These are phyloP conservation scores for Lepraria neglecta DNA, from an alignment of 495 filamentous ascomycete species.

Conservation along the genomic window DNA sequence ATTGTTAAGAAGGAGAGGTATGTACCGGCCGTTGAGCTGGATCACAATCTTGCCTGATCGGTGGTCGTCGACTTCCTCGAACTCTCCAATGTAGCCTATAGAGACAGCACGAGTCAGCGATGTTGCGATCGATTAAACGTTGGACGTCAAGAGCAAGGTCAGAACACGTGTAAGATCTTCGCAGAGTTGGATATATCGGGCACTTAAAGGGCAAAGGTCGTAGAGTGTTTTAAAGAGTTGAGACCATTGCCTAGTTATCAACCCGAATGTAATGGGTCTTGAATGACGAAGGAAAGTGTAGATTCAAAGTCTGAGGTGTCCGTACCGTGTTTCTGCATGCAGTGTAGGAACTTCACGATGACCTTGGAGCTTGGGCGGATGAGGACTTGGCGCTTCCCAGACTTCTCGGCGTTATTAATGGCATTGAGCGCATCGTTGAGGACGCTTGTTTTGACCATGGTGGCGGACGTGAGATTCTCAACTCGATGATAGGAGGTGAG, in stretches of 20 bases:
- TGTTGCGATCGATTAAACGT: conserved; percentile 93
- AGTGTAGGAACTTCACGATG: conserved; percentile 96
- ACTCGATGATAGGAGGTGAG: conserved; percentile 63
- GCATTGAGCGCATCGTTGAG: conserved; percentile 98
- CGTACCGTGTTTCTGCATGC: conserved; percentile 98
- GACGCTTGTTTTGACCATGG: conserved; percentile 96
- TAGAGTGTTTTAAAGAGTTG: conserved; percentile 49
- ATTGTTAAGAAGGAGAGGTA: background rate
- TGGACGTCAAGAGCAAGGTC: conserved; percentile 60
- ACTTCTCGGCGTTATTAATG: conserved; percentile 99
- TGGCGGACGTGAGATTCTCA: conserved; percentile 82
- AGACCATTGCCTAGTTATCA: conserved; percentile 99
- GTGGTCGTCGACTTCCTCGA: conserved; percentile 99
- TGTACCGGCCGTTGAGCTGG: conserved; percentile 75
- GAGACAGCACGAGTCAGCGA: conserved; percentile 27
- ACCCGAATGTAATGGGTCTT: conserved; percentile 53
- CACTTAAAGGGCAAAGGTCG: conserved; percentile 98
- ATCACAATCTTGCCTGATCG: conserved; percentile 97
- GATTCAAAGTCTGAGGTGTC: background rate
- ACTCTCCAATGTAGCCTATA: conserved; percentile 97
- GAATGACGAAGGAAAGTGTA: background rate
- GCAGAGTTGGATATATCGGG: conserved; percentile 77
- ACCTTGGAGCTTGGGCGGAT: conserved; percentile 97
- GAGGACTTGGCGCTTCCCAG: conserved; percentile 94
- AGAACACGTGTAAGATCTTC: conserved; percentile 95